phyloP scores from a whole-genome alignment of 805 yeast species.

The Ascoidea asiatica region DNA sequence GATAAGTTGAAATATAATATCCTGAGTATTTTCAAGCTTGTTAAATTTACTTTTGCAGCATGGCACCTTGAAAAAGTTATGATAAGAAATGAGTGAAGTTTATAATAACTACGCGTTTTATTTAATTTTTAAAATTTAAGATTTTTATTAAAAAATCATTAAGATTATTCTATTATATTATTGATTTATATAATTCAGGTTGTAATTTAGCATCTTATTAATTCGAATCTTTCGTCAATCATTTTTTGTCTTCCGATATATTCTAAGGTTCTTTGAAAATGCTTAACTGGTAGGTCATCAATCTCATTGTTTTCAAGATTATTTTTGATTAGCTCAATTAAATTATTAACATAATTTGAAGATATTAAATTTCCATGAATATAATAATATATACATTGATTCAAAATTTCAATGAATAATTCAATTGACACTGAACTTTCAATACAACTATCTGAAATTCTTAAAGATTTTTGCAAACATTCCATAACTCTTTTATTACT shows the following conservation, averaged over 20 bases:
- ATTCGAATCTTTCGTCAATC: conserved; percentile 54
- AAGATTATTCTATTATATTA: too few relatives aligned
- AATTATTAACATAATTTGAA: conserved; percentile 66
- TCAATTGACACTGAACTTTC: conserved; percentile 64
- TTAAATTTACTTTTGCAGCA: too few relatives aligned
- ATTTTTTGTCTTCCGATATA: conserved; percentile 59
- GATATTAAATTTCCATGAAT: conserved; percentile 70
- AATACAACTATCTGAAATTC: conserved; percentile 92
- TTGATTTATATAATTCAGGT: too few relatives aligned
- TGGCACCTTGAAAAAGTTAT: too few relatives aligned
- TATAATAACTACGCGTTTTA: too few relatives aligned
- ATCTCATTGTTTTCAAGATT: conserved; percentile 35
- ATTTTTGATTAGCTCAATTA: conserved; percentile 68
- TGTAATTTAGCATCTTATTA: conserved; percentile 22
- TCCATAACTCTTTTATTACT: conserved; percentile 70
- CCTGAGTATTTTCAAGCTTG: too few relatives aligned
- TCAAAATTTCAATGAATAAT: conserved; percentile 79
- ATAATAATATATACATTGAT: conserved; percentile 74
- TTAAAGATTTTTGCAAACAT: conserved; percentile 73
- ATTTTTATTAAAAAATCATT: too few relatives aligned
- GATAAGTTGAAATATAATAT: too few relatives aligned
- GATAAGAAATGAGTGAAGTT: too few relatives aligned
- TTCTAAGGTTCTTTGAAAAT: conserved; percentile 58
- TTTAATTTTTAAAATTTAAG: too few relatives aligned
- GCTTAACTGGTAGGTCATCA: conserved; percentile 29